phyloP scores from a whole-genome alignment of 495 filamentous ascomycete species.

The Bacidia gigantensis region DNA sequence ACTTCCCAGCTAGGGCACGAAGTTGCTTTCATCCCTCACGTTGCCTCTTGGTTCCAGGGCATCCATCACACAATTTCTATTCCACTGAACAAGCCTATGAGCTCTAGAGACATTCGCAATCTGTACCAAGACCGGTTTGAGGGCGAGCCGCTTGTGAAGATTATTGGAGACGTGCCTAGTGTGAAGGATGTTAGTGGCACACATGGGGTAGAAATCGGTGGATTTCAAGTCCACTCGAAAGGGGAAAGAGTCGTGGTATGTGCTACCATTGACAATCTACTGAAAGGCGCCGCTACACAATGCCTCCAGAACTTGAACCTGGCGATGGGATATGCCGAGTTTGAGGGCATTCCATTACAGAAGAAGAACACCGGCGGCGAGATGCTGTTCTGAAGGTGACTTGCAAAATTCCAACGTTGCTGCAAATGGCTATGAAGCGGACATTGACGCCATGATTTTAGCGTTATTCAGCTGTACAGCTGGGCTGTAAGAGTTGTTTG shows the following conservation, averaged over 20 bases:
- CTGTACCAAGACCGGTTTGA: slow-evolving; percentile 94
- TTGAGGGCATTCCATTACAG: slow-evolving; percentile 73
- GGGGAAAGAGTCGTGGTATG: slow-evolving; percentile 89
- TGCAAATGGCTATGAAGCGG: too few species aligned
- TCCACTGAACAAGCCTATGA: slow-evolving; percentile 62
- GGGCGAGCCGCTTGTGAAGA: slow-evolving; percentile 85
- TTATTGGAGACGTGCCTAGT: slow-evolving; percentile 71
- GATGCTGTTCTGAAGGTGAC: slow-evolving; percentile 9
- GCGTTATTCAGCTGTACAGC: too few species aligned
- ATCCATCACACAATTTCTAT: slow-evolving; percentile 89
- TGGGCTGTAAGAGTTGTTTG: too few species aligned
- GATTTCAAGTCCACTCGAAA: slow-evolving; percentile 77
- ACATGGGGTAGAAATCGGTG: slow-evolving; percentile 86
- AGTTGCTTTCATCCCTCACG: slow-evolving; percentile 87
- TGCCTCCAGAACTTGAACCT: slow-evolving; percentile 95
- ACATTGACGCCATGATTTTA: too few species aligned
- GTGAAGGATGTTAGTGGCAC: slow-evolving; percentile 83
- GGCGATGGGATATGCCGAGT: slow-evolving; percentile 82
- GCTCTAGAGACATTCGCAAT: slow-evolving; percentile 80
- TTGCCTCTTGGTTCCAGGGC: slow-evolving; percentile 94
- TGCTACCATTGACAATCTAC: slow-evolving; percentile 93
- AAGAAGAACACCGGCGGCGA: slow-evolving; percentile 15
- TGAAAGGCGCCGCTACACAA: slow-evolving; percentile 95
- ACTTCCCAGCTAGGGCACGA: slow-evolving; percentile 58
- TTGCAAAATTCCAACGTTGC: too few species aligned